Base-by-base conservation (phyloP, 805 yeast species). In the Yamadazyma insecticola region DNA sequence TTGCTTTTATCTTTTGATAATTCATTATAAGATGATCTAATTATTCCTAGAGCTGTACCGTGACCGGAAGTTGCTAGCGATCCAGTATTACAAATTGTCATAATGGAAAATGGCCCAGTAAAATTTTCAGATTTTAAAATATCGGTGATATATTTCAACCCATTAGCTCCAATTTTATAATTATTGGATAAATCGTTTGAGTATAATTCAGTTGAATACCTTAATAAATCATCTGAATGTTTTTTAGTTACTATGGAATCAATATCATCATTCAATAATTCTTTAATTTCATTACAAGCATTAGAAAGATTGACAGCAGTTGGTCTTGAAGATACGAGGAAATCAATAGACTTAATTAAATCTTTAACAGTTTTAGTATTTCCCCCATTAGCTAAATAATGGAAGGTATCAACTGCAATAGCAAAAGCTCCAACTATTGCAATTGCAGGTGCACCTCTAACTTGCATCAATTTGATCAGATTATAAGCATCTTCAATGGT, bases 381-480 rank as follows among this genome's bases (percentile, higher is more conserved):
- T 4, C 19, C 22, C 10, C 22, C 30, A 9, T 30, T 21, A 4
- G 16, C 15, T 23, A 58, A 63, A 28, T 35, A 35, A 49, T 47
- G 50, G 47, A 47, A 34, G 57, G 59, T 57, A 43, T 90, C 96
- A n/a, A 83, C 77, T 2, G 85, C 80, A 3, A 90, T 72, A 2
- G 96, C 75, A 37, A 89, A 70, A 1, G 88, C 78, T 4, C 96
- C 97, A 2, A 90, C 97, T 36, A 90, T 85, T 40, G 97, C 97
- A 51, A 90, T 90, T 1, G 97, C 97, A 0, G 98, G 98, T 0
- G 98, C 98, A 22, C 98, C 98, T 53, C 98, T 72, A 4, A 94
- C 97, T 48, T 85, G 88, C 98, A 90, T 90, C 36, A 69, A 69
- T 50, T 78, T 80, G 55, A 90, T 90, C n/a, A 84, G 95, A 13